Evolutionary conservation across 2,329 filamentous ascomycete genomes (phyloP), one percentile per base, ranked within the genome.

Genomic region (Aspergillus vadensis): DNA sequence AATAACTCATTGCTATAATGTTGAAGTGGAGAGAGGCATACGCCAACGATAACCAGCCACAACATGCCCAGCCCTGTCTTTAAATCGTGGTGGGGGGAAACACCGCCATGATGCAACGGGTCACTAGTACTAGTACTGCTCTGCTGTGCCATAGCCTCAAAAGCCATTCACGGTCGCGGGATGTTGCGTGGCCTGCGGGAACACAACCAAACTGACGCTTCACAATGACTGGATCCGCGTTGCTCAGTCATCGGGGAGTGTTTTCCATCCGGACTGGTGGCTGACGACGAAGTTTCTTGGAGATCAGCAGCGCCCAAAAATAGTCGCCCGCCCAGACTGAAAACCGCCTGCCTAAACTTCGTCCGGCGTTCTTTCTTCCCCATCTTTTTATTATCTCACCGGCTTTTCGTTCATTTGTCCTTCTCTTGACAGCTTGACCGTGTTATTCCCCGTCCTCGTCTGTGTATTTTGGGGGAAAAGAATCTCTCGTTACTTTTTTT

Each of bases 221-320:
- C 32, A 36, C 32, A 19, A 17, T 43, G 39, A 43, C 19, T 43
- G 39, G 39, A 9, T 43, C n/a, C 32, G n/a, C 9, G 17, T 12
- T 44, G 41, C 41, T 44, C 41, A 44, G 41, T 44, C 41, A 44
- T 44, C 41, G 41, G 41, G 41, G 19, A 9, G 17, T 12, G 12
- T 36, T 36, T 36, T 21, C 41, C 41, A 14, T 21, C 17, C 0
- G 41, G 17, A n/a, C n/a, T 21, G 17, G 44, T 15, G 39, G 39
- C 53, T 55, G 25, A 55, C 39, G 53, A 55, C 53, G 41, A 43
- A 21, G 38, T 15, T 5, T 17, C 36, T 23, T 27, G 23, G 50
- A 23, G 51, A 55, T 55, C 53, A 19, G 39, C 53, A 19, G 39
- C 53, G 53, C 53, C 53, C 53, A 55, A 55, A 55, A 55, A 55